These are phyloP conservation scores for Lentinula sp. DNA, from an alignment of 768 basidiomycete genomes.

Conservation along the genomic window DNA sequence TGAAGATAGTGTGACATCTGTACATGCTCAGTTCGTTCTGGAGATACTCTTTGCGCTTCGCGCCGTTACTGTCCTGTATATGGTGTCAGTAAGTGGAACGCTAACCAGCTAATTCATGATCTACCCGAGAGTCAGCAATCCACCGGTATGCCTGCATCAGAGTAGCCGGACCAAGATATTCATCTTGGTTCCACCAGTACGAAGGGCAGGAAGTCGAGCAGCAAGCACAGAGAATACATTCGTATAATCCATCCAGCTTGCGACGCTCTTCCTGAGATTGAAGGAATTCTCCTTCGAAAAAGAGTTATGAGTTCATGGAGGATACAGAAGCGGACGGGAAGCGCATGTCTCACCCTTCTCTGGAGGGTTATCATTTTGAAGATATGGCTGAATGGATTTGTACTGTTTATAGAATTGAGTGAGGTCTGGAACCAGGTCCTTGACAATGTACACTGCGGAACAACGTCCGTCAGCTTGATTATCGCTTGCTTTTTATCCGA, in stretches of 20 bases:
- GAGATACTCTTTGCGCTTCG: constrained; percentile 82
- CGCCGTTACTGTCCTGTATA: constrained; percentile 64
- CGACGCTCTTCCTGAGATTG: constrained; percentile 88
- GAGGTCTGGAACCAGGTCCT: constrained; percentile 93
- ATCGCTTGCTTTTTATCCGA: background rate
- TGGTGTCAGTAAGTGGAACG: background rate
- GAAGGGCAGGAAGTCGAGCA: constrained; percentile 97
- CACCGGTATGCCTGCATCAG: constrained; percentile 96
- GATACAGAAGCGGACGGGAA: background rate
- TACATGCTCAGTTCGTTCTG: constrained; percentile 97
- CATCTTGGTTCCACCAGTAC: constrained; percentile 99
- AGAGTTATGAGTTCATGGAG: background rate
- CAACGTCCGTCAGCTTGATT: background rate
- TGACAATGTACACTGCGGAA: constrained; percentile 89
- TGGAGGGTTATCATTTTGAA: constrained; percentile 90
- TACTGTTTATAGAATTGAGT: constrained; percentile 98
- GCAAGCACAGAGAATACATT: constrained; percentile 95
- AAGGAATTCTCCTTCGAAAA: constrained; percentile 60
- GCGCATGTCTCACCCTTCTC: constrained; percentile 38
- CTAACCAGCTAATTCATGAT: constrained; percentile 18
- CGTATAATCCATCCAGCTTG: constrained; percentile 97
- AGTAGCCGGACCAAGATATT: constrained; percentile 95
- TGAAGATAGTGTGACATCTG: constrained; percentile 98
- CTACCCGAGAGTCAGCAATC: constrained; percentile 93
- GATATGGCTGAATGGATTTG: constrained; percentile 97